These are phyloP conservation scores for Penicillium oxalicum DNA, from an alignment of 2,329 filamentous ascomycete species.

Conservation along the genomic window DNA sequence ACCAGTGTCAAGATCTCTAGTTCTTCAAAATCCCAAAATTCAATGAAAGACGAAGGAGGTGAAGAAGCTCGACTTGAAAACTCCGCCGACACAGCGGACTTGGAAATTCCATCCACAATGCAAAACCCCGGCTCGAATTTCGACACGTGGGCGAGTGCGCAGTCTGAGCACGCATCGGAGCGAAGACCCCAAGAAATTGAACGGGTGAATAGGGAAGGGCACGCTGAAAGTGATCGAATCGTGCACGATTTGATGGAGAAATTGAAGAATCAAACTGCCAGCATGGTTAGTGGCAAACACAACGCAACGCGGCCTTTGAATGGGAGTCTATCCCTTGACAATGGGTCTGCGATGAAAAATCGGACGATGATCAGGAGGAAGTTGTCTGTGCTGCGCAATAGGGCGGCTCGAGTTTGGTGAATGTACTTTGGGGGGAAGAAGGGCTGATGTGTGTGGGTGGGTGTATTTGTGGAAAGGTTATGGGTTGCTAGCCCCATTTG, in stretches of 20 bases:
- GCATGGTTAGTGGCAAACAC: conserved; percentile 14
- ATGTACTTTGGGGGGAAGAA: neutral
- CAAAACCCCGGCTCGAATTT: conserved; percentile 19
- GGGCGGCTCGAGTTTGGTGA: conserved; percentile 5
- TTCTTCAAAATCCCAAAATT: neutral
- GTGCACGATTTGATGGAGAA: conserved; percentile 16
- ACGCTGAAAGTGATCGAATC: conserved; percentile 14
- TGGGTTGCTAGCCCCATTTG: no score
- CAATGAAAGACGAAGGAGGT: conserved; percentile 1
- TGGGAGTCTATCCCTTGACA: conserved; percentile 5
- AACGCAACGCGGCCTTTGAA: conserved; percentile 9
- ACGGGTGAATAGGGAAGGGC: conserved; percentile 16
- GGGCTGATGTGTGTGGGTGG: neutral
- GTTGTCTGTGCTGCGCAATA: conserved; percentile 18
- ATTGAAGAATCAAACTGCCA: conserved; percentile 11
- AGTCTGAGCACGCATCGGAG: conserved; percentile 5
- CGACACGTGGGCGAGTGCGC: conserved; percentile 11
- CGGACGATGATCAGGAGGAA: conserved; percentile 16
- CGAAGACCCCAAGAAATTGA: conserved; percentile 14
- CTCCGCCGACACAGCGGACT: conserved; percentile 4
- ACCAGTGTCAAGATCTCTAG: no score
- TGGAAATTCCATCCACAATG: conserved; percentile 8
- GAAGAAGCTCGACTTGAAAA: conserved; percentile 10
- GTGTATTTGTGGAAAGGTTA: no score
- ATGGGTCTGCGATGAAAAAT: conserved; percentile 13